phyloP scores from a whole-genome alignment of 495 filamentous ascomycete genomes.

The Penicillium egyptiacum region DNA sequence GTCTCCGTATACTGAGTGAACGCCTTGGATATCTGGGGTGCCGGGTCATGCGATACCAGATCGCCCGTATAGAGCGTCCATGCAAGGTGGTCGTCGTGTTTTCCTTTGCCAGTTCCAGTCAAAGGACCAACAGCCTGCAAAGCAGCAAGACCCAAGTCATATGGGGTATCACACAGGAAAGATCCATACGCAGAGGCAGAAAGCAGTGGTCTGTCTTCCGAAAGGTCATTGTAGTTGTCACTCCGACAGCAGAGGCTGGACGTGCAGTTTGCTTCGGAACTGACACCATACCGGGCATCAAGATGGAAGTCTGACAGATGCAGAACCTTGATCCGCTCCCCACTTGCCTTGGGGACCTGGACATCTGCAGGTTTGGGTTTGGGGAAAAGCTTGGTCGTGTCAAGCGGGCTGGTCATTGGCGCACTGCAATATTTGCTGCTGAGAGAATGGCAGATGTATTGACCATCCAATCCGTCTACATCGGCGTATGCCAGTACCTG shows the following conservation, averaged over 20 bases:
- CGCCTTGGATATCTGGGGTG: slow-evolving; percentile 45
- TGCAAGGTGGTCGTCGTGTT: slow-evolving; percentile 39
- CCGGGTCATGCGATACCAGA: slow-evolving; percentile 53
- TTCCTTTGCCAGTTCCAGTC: slow-evolving; percentile 49
- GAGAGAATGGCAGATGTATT: slow-evolving; percentile 57
- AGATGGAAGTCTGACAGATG: slow-evolving; percentile 63
- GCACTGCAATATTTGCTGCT: slow-evolving; percentile 46
- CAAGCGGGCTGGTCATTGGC: slow-evolving; percentile 45
- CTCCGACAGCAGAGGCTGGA: slow-evolving; percentile 53
- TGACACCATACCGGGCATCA: slow-evolving; percentile 56
- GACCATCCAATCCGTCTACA: slow-evolving; percentile 54
- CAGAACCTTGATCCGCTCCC: slow-evolving; percentile 56
- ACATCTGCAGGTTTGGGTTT: slow-evolving; percentile 54
- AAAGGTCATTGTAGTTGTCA: slow-evolving; percentile 40
- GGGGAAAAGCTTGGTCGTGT: slow-evolving; percentile 49
- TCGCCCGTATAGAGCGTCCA: slow-evolving; percentile 59
- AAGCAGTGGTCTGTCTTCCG: slow-evolving; percentile 32
- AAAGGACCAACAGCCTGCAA: slow-evolving; percentile 57
- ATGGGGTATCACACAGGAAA: slow-evolving; percentile 59
- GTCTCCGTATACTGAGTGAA: slow-evolving; percentile 54
- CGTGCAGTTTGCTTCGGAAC: slow-evolving; percentile 58
- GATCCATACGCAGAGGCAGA: slow-evolving; percentile 56
- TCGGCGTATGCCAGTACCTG: slow-evolving; percentile 57
- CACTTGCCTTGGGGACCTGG: slow-evolving; percentile 44
- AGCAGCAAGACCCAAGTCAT: slow-evolving; percentile 57